Conservation (phyloP, 352 stramenopile genomes). For the Globisporangium splendens region DNA sequence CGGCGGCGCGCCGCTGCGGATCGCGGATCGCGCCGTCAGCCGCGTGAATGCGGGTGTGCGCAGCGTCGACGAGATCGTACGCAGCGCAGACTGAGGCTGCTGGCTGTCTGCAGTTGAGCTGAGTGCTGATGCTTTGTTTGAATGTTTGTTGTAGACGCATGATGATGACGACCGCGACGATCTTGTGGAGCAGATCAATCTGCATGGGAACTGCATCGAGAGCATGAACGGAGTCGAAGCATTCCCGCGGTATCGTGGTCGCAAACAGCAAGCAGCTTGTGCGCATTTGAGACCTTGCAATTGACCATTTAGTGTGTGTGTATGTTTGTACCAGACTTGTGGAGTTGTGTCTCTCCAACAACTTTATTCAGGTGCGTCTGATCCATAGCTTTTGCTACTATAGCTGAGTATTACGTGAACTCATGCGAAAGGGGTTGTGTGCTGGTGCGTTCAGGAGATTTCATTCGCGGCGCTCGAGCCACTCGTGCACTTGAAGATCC, state of each 20-base stretch:
- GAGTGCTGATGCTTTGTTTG: background rate
- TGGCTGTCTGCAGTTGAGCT: background rate
- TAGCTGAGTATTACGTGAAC: too few relatives aligned
- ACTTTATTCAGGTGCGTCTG: slow-evolving; percentile 51
- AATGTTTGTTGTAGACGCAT: slow-evolving; percentile 16
- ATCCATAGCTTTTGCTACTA: too few relatives aligned
- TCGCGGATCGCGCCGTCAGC: slow-evolving; percentile 15
- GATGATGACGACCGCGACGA: slow-evolving; percentile 40
- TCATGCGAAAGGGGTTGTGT: background rate
- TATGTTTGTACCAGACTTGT: slow-evolving; percentile 23
- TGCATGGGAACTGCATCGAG: slow-evolving; percentile 69
- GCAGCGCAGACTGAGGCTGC: background rate
- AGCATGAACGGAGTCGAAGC: slow-evolving; percentile 62
- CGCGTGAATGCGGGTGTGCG: slow-evolving; percentile 36
- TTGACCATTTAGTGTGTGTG: too few relatives aligned
- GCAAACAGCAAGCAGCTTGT: too few relatives aligned
- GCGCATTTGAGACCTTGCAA: too few relatives aligned
- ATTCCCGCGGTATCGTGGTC: slow-evolving; percentile 33
- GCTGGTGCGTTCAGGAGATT: slow-evolving; percentile 28
- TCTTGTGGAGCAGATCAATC: slow-evolving; percentile 66
- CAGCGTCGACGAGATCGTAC: slow-evolving; percentile 37
- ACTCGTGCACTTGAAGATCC: slow-evolving; percentile 54
- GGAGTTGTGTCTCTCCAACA: slow-evolving; percentile 82
- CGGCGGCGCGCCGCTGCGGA: background rate
- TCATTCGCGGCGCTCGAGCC: slow-evolving; percentile 58